A percentile compares a stretch with the other conserved stretches of the same genome.
Evolutionary conservation across 768 basidiomycete genomes (phyloP).

Genomic region (Pholiota molesta): DNA sequence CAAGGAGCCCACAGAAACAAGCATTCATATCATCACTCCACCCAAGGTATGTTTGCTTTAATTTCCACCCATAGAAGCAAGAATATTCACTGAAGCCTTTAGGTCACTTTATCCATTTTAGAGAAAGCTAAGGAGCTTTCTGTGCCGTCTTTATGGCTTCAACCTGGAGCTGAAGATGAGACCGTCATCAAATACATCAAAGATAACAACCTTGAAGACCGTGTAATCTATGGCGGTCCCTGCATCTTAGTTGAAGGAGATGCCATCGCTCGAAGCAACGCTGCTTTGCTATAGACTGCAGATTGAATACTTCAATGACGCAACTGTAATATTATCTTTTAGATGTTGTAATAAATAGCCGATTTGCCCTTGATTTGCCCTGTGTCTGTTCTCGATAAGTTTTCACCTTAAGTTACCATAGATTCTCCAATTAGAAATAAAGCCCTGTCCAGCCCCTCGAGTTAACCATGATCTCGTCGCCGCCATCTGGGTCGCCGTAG

Average conservation of each 20-base stretch:
- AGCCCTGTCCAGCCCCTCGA: slow-evolving; percentile 52
- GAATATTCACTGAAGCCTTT: neutral
- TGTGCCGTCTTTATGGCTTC: slow-evolving; percentile 86
- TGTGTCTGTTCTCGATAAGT: neutral
- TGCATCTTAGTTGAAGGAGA: slow-evolving; percentile 85
- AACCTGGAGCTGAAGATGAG: slow-evolving; percentile 83
- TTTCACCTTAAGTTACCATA: neutral
- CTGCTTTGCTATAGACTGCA: neutral
- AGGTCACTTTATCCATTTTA: slow-evolving; percentile 74
- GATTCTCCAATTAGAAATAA: slow-evolving; percentile 34
- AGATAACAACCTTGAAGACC: slow-evolving; percentile 61
- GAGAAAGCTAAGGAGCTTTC: slow-evolving; percentile 67
- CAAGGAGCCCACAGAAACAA: slow-evolving; percentile 62
- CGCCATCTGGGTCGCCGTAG: slow-evolving; percentile 41
- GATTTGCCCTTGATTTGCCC: neutral
- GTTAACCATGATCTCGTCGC: slow-evolving; percentile 39
- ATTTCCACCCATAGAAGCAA: neutral
- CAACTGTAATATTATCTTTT: slow-evolving; percentile 1
- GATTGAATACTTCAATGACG: neutral
- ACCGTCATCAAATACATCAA: slow-evolving; percentile 66
- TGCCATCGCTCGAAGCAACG: slow-evolving; percentile 41
- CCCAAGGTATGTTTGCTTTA: slow-evolving; percentile 50
- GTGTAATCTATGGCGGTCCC: slow-evolving; percentile 80
- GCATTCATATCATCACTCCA: slow-evolving; percentile 79
- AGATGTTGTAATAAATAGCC: neutral